Percentiles rank a stretch among this genome's conserved stretches.
Evolutionary conservation across 768 basidiomycete genomes (phyloP).

Genomic region (Scleroderma citrinum): DNA sequence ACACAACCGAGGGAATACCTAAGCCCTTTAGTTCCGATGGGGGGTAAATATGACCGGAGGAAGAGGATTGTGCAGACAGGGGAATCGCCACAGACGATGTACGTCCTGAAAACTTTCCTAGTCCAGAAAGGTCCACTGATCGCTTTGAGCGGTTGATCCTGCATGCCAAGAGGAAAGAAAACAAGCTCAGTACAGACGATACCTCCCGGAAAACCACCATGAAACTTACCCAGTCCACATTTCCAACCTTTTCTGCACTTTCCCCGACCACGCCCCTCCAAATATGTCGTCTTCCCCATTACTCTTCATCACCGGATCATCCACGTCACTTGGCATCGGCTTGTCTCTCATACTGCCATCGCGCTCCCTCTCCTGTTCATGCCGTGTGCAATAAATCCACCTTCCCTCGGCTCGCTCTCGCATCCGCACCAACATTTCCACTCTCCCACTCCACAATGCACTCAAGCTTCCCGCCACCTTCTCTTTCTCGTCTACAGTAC

Average conservation of each 20-base stretch:
- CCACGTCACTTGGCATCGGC: conserved; percentile 26
- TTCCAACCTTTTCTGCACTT: conserved; percentile 43
- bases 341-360: conserved; percentile 27
- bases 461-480: conserved; percentile 27
- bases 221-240: conserved; percentile 42
- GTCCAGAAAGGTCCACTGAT: conserved; percentile 21
- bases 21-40: conserved; percentile 22
- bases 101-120: conserved; percentile 17
- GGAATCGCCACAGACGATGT: conserved; percentile 25
- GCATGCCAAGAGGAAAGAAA: conserved; percentile 7
- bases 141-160: conserved; percentile 33
- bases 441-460: conserved; percentile 29
- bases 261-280: conserved; percentile 36
- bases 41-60: conserved; percentile 24
- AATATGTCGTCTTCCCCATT: conserved; percentile 27
- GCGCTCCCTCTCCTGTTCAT: conserved; percentile 21
- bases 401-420: conserved; percentile 23
- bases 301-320: conserved; percentile 18
- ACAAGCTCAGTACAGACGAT: background rate
- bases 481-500: conserved; percentile 29
- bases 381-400: conserved; percentile 9
- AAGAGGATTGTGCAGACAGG: conserved; percentile 31
- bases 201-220: background rate
- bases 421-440: conserved; percentile 22
- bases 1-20: conserved; percentile 34